Evolutionary conservation across 2,329 filamentous ascomycete species (phyloP).

Genomic region (Coniochaeta ligniaria): DNA sequence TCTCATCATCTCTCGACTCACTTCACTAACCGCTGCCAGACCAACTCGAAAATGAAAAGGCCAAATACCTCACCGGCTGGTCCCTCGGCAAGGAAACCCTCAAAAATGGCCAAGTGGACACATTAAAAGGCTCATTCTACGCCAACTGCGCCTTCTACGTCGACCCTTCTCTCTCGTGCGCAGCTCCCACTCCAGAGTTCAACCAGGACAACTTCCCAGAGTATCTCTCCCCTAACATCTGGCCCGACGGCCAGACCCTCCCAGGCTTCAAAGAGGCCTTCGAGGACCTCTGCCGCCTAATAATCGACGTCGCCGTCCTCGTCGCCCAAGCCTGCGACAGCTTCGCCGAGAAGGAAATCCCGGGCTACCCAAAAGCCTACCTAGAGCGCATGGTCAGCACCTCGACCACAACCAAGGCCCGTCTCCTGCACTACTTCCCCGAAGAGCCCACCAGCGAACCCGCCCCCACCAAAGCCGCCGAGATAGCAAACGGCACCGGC

Average conservation of each 20-base stretch:
- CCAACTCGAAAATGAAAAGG: conserved; percentile 49
- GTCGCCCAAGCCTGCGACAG: conserved; percentile 87
- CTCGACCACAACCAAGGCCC: conserved; percentile 83
- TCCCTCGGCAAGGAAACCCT: conserved; percentile 77
- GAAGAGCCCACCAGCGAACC: conserved; percentile 29
- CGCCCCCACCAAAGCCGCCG: conserved; percentile 17
- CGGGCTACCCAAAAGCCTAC: conserved; percentile 69
- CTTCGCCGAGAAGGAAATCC: conserved; percentile 73
- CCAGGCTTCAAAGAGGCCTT: conserved; percentile 70
- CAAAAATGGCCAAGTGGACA: conserved; percentile 70
- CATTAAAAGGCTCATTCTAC: conserved; percentile 77
- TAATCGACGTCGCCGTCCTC: conserved; percentile 83
- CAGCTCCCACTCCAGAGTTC: conserved; percentile 51
- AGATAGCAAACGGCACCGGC: conserved; percentile 19
- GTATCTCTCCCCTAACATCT: conserved; percentile 85
- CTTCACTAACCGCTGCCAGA: conserved; percentile 23
- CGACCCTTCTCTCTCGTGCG: conserved; percentile 53
- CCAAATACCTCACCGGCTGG: conserved; percentile 67
- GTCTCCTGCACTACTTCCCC: conserved; percentile 90
- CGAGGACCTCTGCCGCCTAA: conserved; percentile 69
- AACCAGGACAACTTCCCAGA: conserved; percentile 65
- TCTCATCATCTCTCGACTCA: background rate
- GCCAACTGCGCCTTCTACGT: conserved; percentile 77
- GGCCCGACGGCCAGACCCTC: conserved; percentile 64
- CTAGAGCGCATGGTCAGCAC: conserved; percentile 80